Evolutionary conservation across 2,329 filamentous ascomycete species (phyloP), one percentile per base, ranked within the genome.

Genomic region (Zopfia rhizophila): DNA sequence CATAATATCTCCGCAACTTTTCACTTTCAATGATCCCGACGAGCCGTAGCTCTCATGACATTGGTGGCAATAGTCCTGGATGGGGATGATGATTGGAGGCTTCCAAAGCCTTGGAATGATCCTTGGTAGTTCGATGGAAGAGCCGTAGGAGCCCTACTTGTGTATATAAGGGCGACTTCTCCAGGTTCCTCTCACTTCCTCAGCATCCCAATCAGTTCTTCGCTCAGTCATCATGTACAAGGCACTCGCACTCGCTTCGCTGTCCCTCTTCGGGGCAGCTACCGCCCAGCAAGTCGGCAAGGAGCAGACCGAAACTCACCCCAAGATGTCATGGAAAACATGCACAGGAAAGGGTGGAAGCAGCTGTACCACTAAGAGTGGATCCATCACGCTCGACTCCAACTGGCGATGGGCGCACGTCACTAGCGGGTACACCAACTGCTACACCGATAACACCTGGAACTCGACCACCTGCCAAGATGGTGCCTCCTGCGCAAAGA

Each of bases 391-490:
- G n/a, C 61, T 78, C 23, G 75, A 78, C 55, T 62, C 74, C 47
- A 79, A 80, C 68, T 80, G 77, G 77, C 74, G 77, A 51, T 80
- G 77, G 77, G 48, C 75, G 16, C 77, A 80, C 65, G 66, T 69
- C 25, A 71, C 61, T 38, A 61, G 55, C 39, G 75, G 74, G 29
- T 77, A 72, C 54, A 76, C 73, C 55, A 79, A 79, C 68, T 79
- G 77, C 71, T 79, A 76, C 66, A 72, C 63, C 13, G 75, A 72
- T 46, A 77, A 78, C 63, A 54, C 63, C 24, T 78, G 75, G 72
- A 68, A 76, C 59, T 52, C 55, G 5, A 59, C 68, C 18, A 55
- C 72, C 45, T 78, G 75, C 60, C 56, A 72, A n/a, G 69, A 72
- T 24, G 63, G 68, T 41, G 52, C 51, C 14, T 46, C 60, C 29